Evolutionary conservation across 73 alveolate species (phyloP), one percentile per base, ranked within the genome.

Genomic region (Paramecium tetraurelia): DNA sequence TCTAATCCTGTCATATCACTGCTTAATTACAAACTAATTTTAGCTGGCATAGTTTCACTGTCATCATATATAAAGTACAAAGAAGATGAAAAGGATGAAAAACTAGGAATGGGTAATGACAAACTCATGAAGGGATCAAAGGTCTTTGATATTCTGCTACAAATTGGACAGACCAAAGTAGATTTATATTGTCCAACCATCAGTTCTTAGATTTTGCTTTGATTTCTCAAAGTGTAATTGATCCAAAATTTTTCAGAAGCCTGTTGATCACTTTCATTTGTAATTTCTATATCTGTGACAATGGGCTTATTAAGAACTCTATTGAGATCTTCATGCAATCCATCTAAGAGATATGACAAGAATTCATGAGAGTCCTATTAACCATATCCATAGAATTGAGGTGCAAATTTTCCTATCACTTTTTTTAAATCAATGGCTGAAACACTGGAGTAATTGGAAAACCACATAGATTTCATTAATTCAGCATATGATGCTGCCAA

Each of bases 311-410:
- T 96, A 70, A 84, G 83, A 58, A 95, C 93, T 85, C 95, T 92
- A 86, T 92, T 96, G 27, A 95, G 48, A 70, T 96, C 99, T 80
- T 96, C 99, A 77, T 96, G 98, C 57, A 96, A 92, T 14, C 95
- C 96, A 92, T 96, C 97, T 35, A 96, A 94, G 36, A 96, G 85
- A 77, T 40, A 86, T 69, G 95, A 92, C 59, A 96, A 85, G 7
- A 96, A 95, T 87, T 96, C 99, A 24, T 96, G 94, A n/a, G 99
- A 96, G 93, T 96, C 99, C 76, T 96, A 93, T 59, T 96, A 95
- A 58, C 96, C 94, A 58, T 53, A 92, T 7, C 94, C 94, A 63
- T 92, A 77, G 36, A 94, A 94, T 94, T 58, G 68, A 58, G 92
- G 72, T n/a, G 93, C 95, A 92, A 92, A 94, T 59, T 93, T 94